Evolutionary conservation across 2,329 filamentous ascomycete species (phyloP), one percentile per base, ranked within the genome.

Genomic region (Sphaerulina musiva): DNA sequence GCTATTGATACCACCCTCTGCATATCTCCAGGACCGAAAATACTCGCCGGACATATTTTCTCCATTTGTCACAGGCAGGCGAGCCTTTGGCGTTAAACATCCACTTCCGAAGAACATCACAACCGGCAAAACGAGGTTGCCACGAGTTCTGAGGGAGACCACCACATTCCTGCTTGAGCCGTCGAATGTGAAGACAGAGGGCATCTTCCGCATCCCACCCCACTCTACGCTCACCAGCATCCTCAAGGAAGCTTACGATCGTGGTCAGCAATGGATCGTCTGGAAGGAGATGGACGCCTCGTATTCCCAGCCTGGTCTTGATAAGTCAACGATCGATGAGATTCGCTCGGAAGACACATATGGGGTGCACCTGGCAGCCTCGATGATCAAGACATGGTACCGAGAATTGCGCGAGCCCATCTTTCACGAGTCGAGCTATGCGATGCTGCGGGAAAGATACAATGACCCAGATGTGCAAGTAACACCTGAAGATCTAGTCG

Each of bases 321-420:
- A 64, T 41, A 57, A 56, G 38, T 38, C 50, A 1, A 53, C 67
- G n/a, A 46, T 79, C 3, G 69, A 70, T 23, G 74, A 78, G 53
- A 64, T 78, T 4, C 73, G 76, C 32, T 67, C 71, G 4, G 70
- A 70, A 48, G 77, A 80, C 59, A 73, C 78, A 5, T 81, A 80
- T 62, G 74, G 76, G 1, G 76, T 79, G 1, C 77, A 77, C 59
- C 72, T 77, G 54, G 78, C 78, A 3, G 77, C 78, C 8, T 76
- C 73, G 6, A 60, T 81, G 43, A 76, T 80, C 67, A 81, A 81
- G 63, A 65, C 73, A 7, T 81, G 79, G 77, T 81, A 81, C 57
- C 69, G 78, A 26, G 74, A 76, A 40, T 67, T 81, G 8, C 72
- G 73, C 20, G 71, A 77, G 50, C 78, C 79, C 2, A 70, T 81